Conservation (phyloP, 2,329 filamentous ascomycete species). For the Sporothrix protearum region DNA sequence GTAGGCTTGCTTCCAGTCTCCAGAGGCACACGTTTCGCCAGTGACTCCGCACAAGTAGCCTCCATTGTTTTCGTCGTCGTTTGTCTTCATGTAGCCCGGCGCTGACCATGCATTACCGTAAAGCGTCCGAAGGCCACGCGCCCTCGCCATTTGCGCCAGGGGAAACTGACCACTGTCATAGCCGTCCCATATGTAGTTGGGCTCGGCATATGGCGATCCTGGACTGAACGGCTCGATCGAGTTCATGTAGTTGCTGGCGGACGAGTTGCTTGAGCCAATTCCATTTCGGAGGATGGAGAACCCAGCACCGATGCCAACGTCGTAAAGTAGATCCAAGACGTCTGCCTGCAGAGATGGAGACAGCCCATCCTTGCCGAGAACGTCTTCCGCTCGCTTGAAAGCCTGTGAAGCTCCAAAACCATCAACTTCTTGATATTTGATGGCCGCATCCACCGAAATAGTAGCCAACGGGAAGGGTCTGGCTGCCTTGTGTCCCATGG, state of each 20-base stretch:
- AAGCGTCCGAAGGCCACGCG: neutral
- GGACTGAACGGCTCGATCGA: slow-evolving; percentile 6
- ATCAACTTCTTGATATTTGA: slow-evolving; percentile 2
- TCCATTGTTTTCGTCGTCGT: slow-evolving; percentile 11
- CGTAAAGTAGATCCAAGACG: neutral
- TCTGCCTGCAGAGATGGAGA: neutral
- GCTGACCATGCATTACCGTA: slow-evolving; percentile 10
- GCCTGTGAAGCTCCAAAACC: slow-evolving; percentile 1
- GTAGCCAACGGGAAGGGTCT: neutral
- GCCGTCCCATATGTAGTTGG: neutral
- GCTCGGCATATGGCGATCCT: neutral
- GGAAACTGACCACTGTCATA: slow-evolving; percentile 12
- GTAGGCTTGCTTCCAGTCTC: slow-evolving; percentile 9
- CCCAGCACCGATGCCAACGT: neutral
- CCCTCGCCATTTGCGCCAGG: neutral
- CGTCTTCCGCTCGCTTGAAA: neutral
- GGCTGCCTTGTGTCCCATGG: too few relatives aligned
- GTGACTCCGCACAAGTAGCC: neutral
- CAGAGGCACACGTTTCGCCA: neutral
- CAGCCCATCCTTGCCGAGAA: neutral
- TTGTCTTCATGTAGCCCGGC: slow-evolving; percentile 1
- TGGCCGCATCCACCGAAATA: neutral
- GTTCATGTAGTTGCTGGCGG: neutral
- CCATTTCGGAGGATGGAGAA: slow-evolving; percentile 4
- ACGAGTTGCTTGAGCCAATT: slow-evolving; percentile 9